Conservation (phyloP, 192 early-diverging fungal species). For the Geranomyces variabilis region DNA sequence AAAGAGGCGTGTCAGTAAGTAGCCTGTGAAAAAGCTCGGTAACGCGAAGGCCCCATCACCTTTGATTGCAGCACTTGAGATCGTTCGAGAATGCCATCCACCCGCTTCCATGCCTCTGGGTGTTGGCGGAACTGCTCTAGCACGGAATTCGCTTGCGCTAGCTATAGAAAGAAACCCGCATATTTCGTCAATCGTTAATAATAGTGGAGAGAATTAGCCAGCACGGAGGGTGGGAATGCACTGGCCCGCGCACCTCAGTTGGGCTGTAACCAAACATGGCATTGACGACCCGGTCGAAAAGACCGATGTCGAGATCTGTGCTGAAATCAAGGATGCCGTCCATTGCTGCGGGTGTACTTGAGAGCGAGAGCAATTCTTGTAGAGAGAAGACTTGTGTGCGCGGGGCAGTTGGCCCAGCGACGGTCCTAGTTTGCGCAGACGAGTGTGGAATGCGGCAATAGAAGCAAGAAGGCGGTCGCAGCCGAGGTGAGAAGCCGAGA, state of each 20-base stretch:
- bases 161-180: constrained; percentile 54
- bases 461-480: too few relatives aligned
- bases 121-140: constrained; percentile 94
- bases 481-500: too few relatives aligned
- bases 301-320: constrained; percentile 79
- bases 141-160: constrained; percentile 81
- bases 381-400: too few relatives aligned
- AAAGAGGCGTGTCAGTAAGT: neutral
- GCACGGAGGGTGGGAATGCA: neutral
- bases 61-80: constrained; percentile 81
- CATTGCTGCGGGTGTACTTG: constrained; percentile 37
- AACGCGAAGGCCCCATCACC: constrained; percentile 54
- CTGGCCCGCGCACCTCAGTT: constrained; percentile 58
- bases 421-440: too few relatives aligned
- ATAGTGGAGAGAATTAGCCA: neutral
- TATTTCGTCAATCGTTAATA: neutral
- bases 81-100: constrained; percentile 88
- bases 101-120: constrained; percentile 93
- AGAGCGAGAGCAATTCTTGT: too few relatives aligned
- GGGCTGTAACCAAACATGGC: constrained; percentile 77
- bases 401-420: too few relatives aligned
- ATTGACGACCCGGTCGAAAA: constrained; percentile 89
- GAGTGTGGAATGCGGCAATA: too few relatives aligned
- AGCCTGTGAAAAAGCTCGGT: neutral
- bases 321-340: constrained; percentile 83